These are phyloP conservation scores for Tetraselmis striata DNA, from an alignment of 139 green algal genomes.

Conservation along the genomic window DNA sequence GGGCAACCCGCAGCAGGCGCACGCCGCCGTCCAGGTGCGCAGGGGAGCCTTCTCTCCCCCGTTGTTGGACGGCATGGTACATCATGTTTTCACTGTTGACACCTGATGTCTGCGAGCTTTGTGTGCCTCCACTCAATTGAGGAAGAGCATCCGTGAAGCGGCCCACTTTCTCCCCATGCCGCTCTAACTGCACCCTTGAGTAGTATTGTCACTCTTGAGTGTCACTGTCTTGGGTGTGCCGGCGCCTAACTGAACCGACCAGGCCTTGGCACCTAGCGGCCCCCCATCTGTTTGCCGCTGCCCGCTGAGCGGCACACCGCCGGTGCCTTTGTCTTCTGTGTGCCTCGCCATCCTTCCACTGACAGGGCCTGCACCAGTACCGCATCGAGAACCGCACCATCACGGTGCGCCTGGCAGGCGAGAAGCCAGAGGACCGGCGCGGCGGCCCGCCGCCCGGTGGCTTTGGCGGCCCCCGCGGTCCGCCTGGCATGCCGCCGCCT, in stretches of 20 bases:
- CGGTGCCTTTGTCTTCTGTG: too few species aligned
- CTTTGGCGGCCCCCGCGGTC: background rate
- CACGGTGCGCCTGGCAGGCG: constrained; percentile 35
- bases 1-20: constrained; percentile 47
- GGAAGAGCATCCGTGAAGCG: background rate
- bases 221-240: too few species aligned
- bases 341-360: too few species aligned
- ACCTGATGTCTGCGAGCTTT: constrained; percentile 7
- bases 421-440: background rate
- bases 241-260: too few species aligned
- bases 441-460: background rate
- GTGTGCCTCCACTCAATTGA: background rate
- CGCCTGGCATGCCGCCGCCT: constrained; percentile 10
- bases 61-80: too few species aligned
- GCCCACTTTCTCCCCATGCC: constrained; percentile 2
- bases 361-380: constrained; percentile 26
- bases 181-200: background rate
- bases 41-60: too few species aligned
- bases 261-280: too few species aligned
- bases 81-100: too few species aligned
- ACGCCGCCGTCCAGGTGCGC: constrained; percentile 29
- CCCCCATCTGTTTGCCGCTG: too few species aligned
- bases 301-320: too few species aligned
- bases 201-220: too few species aligned
- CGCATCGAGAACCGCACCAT: constrained; percentile 30